Percentiles rank a stretch among this genome's conserved stretches.
Conservation (phyloP, 2,329 filamentous ascomycete species). For the Hypoxylon rubiginosum region DNA sequence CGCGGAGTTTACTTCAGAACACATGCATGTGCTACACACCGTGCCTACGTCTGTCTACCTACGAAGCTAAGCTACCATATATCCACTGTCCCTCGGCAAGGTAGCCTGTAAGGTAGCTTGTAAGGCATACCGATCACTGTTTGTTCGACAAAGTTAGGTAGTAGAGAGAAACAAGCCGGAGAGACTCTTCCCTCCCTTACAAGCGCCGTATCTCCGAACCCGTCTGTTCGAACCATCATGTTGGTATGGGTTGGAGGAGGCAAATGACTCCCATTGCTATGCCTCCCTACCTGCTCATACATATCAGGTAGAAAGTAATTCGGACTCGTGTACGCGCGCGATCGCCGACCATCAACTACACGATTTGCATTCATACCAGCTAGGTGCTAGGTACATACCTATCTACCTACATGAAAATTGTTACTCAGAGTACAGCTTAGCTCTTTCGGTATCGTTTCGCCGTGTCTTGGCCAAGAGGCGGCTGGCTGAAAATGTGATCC, state of each 20-base stretch:
- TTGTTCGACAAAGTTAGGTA: conserved; percentile 9
- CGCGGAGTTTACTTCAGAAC: conserved; percentile 2
- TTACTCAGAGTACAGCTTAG: not conserved
- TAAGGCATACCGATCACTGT: conserved; percentile 20
- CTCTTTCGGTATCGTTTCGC: not conserved
- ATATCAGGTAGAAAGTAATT: not conserved
- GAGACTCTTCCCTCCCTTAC: conserved; percentile 3
- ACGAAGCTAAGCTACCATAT: conserved; percentile 13
- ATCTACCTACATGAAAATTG: not conserved
- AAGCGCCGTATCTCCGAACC: conserved; percentile 1
- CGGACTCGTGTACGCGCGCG: not conserved
- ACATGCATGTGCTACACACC: conserved; percentile 17
- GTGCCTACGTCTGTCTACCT: not conserved
- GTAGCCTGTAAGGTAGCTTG: conserved; percentile 34
- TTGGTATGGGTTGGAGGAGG: not conserved
- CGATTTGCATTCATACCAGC: no score
- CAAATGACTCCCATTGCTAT: not conserved
- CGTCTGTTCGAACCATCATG: not conserved
- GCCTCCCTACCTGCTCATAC: not conserved
- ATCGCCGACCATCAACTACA: not conserved
- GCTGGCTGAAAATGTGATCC: conserved; percentile 32
- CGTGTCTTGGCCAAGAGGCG: conserved; percentile 24
- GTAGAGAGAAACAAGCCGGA: not conserved
- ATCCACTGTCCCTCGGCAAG: conserved; percentile 29
- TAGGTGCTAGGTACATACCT: no score